Conservation (phyloP, 2,329 filamentous ascomycete species). For the Fusarium agapanthi region DNA sequence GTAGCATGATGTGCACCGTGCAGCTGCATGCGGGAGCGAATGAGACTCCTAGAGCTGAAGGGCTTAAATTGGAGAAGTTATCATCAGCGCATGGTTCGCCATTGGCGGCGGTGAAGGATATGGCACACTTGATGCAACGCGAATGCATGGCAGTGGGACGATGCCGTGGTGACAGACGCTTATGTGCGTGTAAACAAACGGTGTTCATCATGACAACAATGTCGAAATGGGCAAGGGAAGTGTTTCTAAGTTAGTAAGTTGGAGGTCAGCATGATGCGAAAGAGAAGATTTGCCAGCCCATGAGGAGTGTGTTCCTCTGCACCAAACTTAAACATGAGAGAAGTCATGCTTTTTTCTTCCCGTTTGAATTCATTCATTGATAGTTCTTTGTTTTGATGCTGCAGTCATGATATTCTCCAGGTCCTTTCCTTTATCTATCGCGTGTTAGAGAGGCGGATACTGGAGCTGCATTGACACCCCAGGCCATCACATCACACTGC, state of each 20-base stretch:
- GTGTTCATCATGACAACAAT: constrained; percentile 36
- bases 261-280: neutral
- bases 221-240: constrained; percentile 1
- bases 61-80: constrained; percentile 10
- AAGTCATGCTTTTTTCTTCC: neutral
- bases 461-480: neutral
- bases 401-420: neutral
- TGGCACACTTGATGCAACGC: constrained; percentile 30
- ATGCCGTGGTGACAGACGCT: constrained; percentile 41
- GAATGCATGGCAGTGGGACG: constrained; percentile 29
- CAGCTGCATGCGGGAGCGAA: constrained; percentile 19
- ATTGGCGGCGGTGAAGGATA: constrained; percentile 37
- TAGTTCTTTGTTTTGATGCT: constrained; percentile 4
- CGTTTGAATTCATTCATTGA: neutral
- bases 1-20: neutral
- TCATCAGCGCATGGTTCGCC: constrained; percentile 11
- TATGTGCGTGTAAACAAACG: constrained; percentile 42
- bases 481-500: constrained; percentile 6
- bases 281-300: neutral
- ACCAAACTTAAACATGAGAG: neutral
- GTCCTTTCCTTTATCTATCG: neutral
- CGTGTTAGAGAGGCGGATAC: neutral
- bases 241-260: neutral
- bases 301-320: neutral
- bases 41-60: neutral